These are phyloP conservation scores for Trypanosoma theileri DNA, from an alignment of 208 protist genomes.

Conservation along the genomic window DNA sequence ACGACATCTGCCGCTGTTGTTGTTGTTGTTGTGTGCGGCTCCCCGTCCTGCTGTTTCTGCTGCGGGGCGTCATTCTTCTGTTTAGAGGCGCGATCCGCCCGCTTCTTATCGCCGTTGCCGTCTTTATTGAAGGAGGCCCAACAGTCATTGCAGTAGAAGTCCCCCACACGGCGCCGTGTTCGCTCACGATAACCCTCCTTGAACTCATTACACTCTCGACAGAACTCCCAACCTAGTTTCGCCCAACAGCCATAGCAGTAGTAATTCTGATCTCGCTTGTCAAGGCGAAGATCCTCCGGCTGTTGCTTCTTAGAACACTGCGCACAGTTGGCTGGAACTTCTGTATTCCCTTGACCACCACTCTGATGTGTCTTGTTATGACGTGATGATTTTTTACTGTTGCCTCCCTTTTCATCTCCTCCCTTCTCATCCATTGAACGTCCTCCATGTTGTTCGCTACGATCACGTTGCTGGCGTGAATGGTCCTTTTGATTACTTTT, in stretches of 20 bases:
- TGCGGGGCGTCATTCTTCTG: background rate
- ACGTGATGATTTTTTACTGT: background rate
- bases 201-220: conserved; percentile 65
- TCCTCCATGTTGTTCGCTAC: background rate
- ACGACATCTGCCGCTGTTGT: background rate
- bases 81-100: background rate
- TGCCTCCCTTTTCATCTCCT: conserved; percentile 5
- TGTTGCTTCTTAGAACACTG: conserved; percentile 57
- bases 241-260: conserved; percentile 86
- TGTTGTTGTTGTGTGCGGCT: conserved; percentile 10
- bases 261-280: conserved; percentile 42
- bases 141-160: conserved; percentile 47
- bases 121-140: conserved; percentile 22
- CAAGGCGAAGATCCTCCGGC: conserved; percentile 67
- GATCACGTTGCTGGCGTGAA: background rate
- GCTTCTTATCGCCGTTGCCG: conserved; percentile 11
- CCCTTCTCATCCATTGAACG: conserved; percentile 1
- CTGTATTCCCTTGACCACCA: background rate
- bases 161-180: conserved; percentile 35
- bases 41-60: background rate
- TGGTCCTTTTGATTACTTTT: background rate
- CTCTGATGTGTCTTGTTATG: conserved; percentile 1
- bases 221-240: conserved; percentile 64
- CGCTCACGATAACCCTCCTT: conserved; percentile 48
- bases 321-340: conserved; percentile 31